A percentile compares a stretch with the other conserved stretches of the same genome.
These are phyloP conservation scores for Trichoderma aggressivum DNA, from an alignment of 2,329 filamentous ascomycete species.

Conservation along the genomic window DNA sequence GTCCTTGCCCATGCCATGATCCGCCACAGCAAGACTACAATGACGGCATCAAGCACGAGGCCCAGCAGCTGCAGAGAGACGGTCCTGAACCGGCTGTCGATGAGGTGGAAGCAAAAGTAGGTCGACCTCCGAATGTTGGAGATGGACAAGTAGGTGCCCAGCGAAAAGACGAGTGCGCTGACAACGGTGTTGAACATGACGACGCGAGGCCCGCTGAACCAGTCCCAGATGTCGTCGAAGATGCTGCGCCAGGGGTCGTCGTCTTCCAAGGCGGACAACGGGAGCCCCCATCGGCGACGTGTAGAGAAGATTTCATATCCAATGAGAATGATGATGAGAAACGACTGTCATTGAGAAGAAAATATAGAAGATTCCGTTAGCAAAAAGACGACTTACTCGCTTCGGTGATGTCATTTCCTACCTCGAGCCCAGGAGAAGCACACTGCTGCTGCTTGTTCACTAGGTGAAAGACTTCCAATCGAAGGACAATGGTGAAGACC, in stretches of 20 bases:
- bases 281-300: conserved; percentile 31
- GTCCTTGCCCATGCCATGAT: conserved; percentile 50
- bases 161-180: conserved; percentile 39
- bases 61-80: conserved; percentile 43
- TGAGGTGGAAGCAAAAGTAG: conserved; percentile 47
- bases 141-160: conserved; percentile 41
- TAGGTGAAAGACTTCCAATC: conserved; percentile 47
- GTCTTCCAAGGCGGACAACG: conserved; percentile 31
- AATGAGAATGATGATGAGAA: conserved; percentile 45
- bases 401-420: conserved; percentile 23
- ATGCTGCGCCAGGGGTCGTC: conserved; percentile 49
- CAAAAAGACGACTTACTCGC: not conserved
- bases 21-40: conserved; percentile 50
- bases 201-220: conserved; percentile 43
- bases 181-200: conserved; percentile 35
- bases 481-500: conserved; percentile 43
- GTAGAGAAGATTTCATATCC: conserved; percentile 43
- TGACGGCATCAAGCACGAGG: conserved; percentile 44
- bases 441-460: conserved; percentile 50
- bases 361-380: not conserved
- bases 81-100: conserved; percentile 38
- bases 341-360: conserved; percentile 36
- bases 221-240: conserved; percentile 46
- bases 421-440: conserved; percentile 48
- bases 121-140: conserved; percentile 44